Conservation (phyloP, 495 filamentous ascomycete genomes). For the Penicillium robsamsonii region DNA sequence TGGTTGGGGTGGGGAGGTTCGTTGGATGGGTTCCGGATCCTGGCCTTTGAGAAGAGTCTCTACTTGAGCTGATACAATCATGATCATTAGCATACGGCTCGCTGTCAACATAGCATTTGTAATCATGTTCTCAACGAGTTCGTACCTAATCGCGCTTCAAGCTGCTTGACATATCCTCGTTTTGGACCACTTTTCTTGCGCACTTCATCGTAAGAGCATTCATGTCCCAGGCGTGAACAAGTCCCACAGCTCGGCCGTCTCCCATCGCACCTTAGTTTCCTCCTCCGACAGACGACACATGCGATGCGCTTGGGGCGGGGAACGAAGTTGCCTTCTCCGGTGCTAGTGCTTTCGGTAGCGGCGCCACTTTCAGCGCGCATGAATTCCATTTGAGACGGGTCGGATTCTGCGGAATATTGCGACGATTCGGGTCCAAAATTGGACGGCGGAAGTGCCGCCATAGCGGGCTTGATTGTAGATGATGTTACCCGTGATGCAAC, state of each 20-base stretch:
- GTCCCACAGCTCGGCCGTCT: conserved; percentile 84
- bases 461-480: conserved; percentile 14
- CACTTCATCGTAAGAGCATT: conserved; percentile 93
- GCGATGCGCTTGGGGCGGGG: conserved; percentile 91
- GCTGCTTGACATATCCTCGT: conserved; percentile 94
- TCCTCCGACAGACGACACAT: conserved; percentile 92
- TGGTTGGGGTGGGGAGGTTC: conserved; percentile 19
- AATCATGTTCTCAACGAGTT: neutral
- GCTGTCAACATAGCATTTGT: neutral
- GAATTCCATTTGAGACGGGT: conserved; percentile 30
- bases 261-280: conserved; percentile 81
- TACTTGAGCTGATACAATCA: conserved; percentile 70
- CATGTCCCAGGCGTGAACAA: conserved; percentile 83
- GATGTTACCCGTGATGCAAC: conserved; percentile 3
- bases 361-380: conserved; percentile 30
- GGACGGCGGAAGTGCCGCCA: conserved; percentile 24
- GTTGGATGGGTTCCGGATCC: conserved; percentile 27
- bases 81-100: conserved; percentile 18
- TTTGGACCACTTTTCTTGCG: conserved; percentile 98
- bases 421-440: conserved; percentile 51
- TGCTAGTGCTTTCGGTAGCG: conserved; percentile 34
- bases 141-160: conserved; percentile 90
- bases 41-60: conserved; percentile 82
- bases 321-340: conserved; percentile 58
- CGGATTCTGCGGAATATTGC: conserved; percentile 35